Evolutionary conservation across 2,329 filamentous ascomycete genomes (phyloP), one percentile per base, ranked within the genome.

Genomic region (Calonectria pauciramosa): DNA sequence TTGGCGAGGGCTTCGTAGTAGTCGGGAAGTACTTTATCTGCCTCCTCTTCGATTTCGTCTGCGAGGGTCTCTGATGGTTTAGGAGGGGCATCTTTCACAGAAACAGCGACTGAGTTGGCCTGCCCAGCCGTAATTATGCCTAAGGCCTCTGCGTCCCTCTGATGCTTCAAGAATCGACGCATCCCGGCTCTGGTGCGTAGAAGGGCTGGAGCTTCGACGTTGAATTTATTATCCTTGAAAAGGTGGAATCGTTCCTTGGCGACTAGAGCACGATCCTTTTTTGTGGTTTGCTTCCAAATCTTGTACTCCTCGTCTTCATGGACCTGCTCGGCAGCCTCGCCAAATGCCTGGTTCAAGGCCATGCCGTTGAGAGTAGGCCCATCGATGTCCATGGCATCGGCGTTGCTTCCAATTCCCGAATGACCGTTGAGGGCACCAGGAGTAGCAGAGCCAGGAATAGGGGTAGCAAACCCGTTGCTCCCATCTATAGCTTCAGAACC

Each of bases 251-350:
- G 92, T 83, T 98, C 95, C 77, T 96, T 95, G 73, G 97, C 94
- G 68, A 96, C 92, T 30, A 94, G 88, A 5, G 97, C 97, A 76
- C 97, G 93, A 81, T 98, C 96, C 83, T 97, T 98, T 86, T 99
- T 99, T 2, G 97, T 99, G 51, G 98, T 95, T 85, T 99, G 96
- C 87, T 99, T 99, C 97, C 97, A 99, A 44, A 97, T 94, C 84
- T 97, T 98, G 86, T 97, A 98, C 82, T 98, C 96, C 73, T 99
- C 96, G 80, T 99, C 96, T 79, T 97, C 92, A 78, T 95, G 95
- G 16, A 91, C 90, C 79, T 98, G 95, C 79, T 97, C 94, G 18
- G 89, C 90, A 36, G 91, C 91, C 73, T 94, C 90, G 20, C 91
- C 91, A 71, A 94, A 89, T 1, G 92, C 90, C 67, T 93, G 91